Base-by-base conservation (phyloP, 352 stramenopile genomes). In the Phytophthora europaea region DNA sequence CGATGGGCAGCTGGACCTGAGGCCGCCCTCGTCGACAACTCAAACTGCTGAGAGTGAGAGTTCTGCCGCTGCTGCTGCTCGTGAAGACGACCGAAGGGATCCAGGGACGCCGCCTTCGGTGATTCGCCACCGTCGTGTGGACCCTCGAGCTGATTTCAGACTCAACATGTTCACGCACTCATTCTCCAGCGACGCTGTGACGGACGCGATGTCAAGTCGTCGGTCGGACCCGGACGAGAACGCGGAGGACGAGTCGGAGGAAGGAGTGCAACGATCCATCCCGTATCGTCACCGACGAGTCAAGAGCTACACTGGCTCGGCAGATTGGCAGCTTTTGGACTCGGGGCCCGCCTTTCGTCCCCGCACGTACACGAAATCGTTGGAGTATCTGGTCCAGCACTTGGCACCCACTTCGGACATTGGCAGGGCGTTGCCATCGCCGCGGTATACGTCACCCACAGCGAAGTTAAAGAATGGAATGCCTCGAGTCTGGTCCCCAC, bases 331-430 rank as follows among this genome's bases (percentile, higher is more conserved):
- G 7, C 40, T 72, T 3, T 15, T 61, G 1, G 73, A 81, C 10
- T 70, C 67, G 31, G 65, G 56, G 18, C 56, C 61, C 50, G 33
- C 57, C 6, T 79, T 86, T 50, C 81, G 88, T 0, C 78, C 81
- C 15, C 81, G 84, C 7, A 87, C 87, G 47, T 94, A 95, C 70
- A 95, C 87, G 10, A 94, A 93, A 60, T 95, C 89, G 5, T 56
- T 95, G 10, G 87, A 84, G 9, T 94, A 88, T 68, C 65, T 95
- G 31, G 89, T 95, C 1, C 91, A 95, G 74, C 89, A 95, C 67
- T 70, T 95, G 18, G 83, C 89, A 3, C 80, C 88, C 16, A 85
- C 85, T 2, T 59, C 64, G 10, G 75, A 83, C 20, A 70, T 76
- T 7, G 74, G 80, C 3, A 61, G 52, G 0, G 55, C 54, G 8